A percentile compares a stretch with the other conserved stretches of the same genome.
phyloP scores from a whole-genome alignment of 176 grass and related monocot species.

The Eremochloa ophiuroides region DNA sequence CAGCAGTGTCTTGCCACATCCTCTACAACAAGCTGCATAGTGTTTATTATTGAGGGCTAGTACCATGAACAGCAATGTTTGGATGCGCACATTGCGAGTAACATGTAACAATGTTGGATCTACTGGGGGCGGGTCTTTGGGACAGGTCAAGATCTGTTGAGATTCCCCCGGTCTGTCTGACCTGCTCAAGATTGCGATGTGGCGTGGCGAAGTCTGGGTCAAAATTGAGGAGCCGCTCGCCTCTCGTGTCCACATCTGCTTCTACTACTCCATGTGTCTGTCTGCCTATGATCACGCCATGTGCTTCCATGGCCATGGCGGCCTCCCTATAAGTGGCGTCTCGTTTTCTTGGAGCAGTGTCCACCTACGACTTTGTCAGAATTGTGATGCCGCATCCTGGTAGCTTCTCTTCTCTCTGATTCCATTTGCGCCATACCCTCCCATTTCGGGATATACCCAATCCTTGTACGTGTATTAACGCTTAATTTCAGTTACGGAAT shows the following conservation, averaged over 20 bases:
- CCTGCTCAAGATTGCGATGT: slow-evolving; percentile 1
- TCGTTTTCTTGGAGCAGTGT: slow-evolving; percentile 27
- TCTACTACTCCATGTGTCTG: neutral
- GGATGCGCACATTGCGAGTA: slow-evolving; percentile 20
- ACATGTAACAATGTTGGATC: slow-evolving; percentile 28
- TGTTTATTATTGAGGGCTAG: neutral
- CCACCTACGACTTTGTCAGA: slow-evolving; percentile 33
- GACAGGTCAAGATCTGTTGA: slow-evolving; percentile 39
- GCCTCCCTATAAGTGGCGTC: slow-evolving; percentile 16
- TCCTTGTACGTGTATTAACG: neutral
- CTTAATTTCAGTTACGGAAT: too few species aligned
- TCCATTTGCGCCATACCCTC: neutral
- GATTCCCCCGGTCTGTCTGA: slow-evolving; percentile 35
- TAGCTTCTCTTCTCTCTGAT: slow-evolving; percentile 2
- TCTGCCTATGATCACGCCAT: slow-evolving; percentile 15
- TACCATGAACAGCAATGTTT: neutral
- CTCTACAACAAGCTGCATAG: slow-evolving; percentile 1
- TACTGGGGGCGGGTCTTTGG: neutral
- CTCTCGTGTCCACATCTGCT: neutral
- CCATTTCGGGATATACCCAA: neutral
- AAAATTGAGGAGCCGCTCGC: neutral
- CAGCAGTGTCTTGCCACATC: slow-evolving; percentile 10
- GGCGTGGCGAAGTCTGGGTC: slow-evolving; percentile 23
- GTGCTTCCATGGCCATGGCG: slow-evolving; percentile 33
- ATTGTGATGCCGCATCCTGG: slow-evolving; percentile 10